Conservation (phyloP, 371 early-diverging fungal species). For the Actinomortierella ambigua region DNA sequence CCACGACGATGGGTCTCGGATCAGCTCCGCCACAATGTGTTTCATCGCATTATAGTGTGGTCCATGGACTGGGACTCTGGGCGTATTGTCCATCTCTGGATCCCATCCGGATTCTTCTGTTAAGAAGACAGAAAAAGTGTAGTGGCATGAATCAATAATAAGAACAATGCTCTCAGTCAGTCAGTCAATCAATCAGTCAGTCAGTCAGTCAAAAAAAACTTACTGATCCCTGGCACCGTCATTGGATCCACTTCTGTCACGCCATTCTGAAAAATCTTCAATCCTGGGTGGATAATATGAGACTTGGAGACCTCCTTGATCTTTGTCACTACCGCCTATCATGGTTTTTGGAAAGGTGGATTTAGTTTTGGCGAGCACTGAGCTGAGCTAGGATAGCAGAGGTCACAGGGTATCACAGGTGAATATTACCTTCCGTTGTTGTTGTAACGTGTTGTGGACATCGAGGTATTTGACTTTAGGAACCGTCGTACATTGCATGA, state of each 20-base stretch:
- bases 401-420: neutral
- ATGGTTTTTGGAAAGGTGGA: neutral
- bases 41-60: constrained; percentile 71
- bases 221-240: constrained; percentile 78
- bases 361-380: neutral
- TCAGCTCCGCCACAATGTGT: constrained; percentile 77
- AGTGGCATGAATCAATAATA: neutral
- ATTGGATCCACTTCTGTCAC: constrained; percentile 55
- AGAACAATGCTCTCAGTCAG: no score
- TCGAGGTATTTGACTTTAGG: constrained; percentile 63
- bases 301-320: constrained; percentile 76
- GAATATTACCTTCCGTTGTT: constrained; percentile 62
- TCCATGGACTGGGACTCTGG: constrained; percentile 60
- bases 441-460: constrained; percentile 60
- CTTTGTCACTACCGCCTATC: constrained; percentile 79
- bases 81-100: constrained; percentile 78
- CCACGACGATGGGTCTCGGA: constrained; percentile 89
- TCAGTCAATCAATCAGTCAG: constrained; percentile 6
- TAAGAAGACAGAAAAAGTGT: no score
- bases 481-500: constrained; percentile 90
- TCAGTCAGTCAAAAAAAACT: constrained; percentile 26
- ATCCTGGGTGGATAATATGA: constrained; percentile 81
- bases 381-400: neutral
- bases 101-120: constrained; percentile 93
- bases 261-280: constrained; percentile 69